Evolutionary conservation across 768 basidiomycete species (phyloP), one percentile per base, ranked within the genome.

Genomic region (Multifurca ochricompacta): DNA sequence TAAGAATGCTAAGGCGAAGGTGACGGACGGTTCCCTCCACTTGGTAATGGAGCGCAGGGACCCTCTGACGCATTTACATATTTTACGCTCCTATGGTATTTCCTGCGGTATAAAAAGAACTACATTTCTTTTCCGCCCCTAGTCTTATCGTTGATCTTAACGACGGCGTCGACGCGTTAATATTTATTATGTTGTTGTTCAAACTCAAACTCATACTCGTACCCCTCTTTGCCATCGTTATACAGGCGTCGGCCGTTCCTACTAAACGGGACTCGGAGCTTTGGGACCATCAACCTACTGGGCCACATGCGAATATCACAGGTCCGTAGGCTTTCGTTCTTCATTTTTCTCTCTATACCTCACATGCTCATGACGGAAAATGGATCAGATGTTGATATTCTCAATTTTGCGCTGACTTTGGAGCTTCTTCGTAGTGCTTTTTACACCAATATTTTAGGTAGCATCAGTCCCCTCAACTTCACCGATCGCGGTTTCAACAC

Each of bases 391-490:
- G 48, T 52, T 7, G 47, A 62, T 21, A 42, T 75, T 36, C 68
- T 81, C 23, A 75, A 80, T 59, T 74, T 69, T 41, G 75, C 77
- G 1, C 67, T 81, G 5, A 69, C 72, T 8, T 68, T 80, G 37
- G 76, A 80, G 62, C 71, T 77, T 44, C 63, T 82, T 31, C 73
- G 74, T 45, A 67, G 66, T 54, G 66, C 71, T 2, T 78, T 78
- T 63, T 81, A 79, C 65, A 59, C 54, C 2, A 60, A 65, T 23
- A 73, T 67, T 0, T 70, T 85, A n/a, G 62, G 58, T 23, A 71
- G 75, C 48, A 81, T 76, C 68, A 65, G 71, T 50, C 65, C 67
- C 10, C 58, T 71, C 21, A 77, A 70, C 44, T 85, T 81, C 66
- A 59, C 60, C 31, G 61, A 68, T 4, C 74, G 73, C 18, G 82